Evolutionary conservation across 257 asterid genomes (phyloP).

Genomic region (Craterostigma plantagineum): DNA sequence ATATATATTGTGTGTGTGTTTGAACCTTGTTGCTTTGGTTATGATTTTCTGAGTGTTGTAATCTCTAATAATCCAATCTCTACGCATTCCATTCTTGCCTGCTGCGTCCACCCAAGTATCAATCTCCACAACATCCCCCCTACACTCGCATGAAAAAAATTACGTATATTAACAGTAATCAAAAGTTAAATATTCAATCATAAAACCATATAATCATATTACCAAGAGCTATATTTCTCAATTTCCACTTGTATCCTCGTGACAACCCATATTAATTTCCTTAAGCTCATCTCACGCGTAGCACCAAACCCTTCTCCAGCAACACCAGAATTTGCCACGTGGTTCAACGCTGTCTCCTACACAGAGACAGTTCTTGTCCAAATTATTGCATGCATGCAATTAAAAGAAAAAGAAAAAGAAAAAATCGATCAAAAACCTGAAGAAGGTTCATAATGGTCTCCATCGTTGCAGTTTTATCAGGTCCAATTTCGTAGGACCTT

Average conservation of each 20-base stretch:
- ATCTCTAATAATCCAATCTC: conserved; percentile 77
- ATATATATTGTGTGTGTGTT: neutral
- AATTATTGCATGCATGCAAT: neutral
- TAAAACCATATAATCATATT: conserved; percentile 2
- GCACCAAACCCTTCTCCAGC: conserved; percentile 77
- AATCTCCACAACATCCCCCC: conserved; percentile 85
- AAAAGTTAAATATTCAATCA: neutral
- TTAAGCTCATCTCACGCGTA: conserved; percentile 64
- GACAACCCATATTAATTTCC: conserved; percentile 80
- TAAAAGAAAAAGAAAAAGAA: neutral
- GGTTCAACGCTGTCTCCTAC: conserved; percentile 82
- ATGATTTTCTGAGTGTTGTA: conserved; percentile 37
- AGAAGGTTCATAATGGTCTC: conserved; percentile 86
- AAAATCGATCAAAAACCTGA: conserved; percentile 24
- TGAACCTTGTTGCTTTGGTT: conserved; percentile 71
- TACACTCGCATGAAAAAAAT: conserved; percentile 7
- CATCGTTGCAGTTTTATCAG: conserved; percentile 83
- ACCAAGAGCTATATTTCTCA: conserved; percentile 70
- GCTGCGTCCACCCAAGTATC: conserved; percentile 95
- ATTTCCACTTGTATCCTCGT: conserved; percentile 54
- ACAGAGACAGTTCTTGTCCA: neutral
- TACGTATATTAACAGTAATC: neutral
- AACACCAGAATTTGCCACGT: conserved; percentile 59
- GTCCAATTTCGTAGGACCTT: conserved; percentile 90
- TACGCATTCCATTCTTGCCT: conserved; percentile 80